Evolutionary conservation across 371 early-diverging fungal genomes (phyloP).

Genomic region (Mucor piriformis): DNA sequence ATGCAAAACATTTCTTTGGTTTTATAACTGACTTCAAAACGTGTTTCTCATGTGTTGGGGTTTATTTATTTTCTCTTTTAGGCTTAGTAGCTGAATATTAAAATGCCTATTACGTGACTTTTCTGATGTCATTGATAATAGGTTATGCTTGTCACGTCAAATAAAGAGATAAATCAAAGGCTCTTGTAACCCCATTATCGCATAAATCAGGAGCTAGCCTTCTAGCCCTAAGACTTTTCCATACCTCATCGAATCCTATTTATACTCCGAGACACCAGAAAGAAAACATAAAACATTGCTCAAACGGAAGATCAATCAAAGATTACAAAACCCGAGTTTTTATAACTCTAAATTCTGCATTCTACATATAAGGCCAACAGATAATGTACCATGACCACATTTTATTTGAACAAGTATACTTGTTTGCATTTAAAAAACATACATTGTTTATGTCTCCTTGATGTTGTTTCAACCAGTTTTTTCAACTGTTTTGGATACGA

Average conservation of each 20-base stretch:
- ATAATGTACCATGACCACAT: neutral
- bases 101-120: constrained; percentile 5
- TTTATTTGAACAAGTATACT: neutral
- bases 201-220: neutral
- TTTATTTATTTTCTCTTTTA: constrained; percentile 11
- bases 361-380: neutral
- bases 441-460: neutral
- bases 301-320: neutral
- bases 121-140: constrained; percentile 5
- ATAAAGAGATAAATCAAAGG: too few relatives aligned
- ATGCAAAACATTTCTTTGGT: constrained; percentile 1
- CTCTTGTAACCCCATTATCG: too few relatives aligned
- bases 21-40: constrained; percentile 7
- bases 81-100: constrained; percentile 6
- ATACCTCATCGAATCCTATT: neutral
- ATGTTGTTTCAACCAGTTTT: neutral
- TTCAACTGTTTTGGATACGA: neutral
- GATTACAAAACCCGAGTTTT: neutral
- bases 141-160: neutral
- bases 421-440: neutral
- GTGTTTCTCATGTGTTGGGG: constrained; percentile 19
- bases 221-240: neutral
- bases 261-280: too few relatives aligned
- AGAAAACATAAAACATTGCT: too few relatives aligned
- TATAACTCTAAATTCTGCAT: neutral